phyloP scores from a whole-genome alignment of 345 rosid species.

The Euphorbia lathyris region DNA sequence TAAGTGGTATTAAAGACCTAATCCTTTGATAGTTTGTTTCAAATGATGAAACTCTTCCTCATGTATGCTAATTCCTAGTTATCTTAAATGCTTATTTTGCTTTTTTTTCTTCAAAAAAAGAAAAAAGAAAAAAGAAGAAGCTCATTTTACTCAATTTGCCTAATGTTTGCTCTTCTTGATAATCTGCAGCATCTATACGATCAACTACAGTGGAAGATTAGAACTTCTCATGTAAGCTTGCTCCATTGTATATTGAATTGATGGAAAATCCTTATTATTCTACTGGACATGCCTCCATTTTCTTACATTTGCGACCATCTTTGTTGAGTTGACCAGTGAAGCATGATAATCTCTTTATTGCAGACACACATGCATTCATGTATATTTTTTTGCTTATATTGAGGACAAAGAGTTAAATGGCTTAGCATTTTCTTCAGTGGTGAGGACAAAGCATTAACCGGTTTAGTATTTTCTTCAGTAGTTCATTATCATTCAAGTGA shows the following conservation, averaged over 20 bases:
- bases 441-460: background rate
- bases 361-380: background rate
- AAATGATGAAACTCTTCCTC: background rate
- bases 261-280: background rate
- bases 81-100: background rate
- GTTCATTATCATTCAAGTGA: background rate
- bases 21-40: background rate
- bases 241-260: background rate
- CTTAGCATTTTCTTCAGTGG: background rate
- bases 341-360: background rate
- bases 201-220: slow-evolving; percentile 80
- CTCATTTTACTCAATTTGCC: background rate
- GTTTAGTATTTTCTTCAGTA: background rate
- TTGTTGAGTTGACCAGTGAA: background rate
- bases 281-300: background rate
- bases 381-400: background rate
- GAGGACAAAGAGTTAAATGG: background rate
- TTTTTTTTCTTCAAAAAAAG: too few species aligned
- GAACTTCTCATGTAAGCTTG: slow-evolving; percentile 70
- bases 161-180: slow-evolving; percentile 16
- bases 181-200: slow-evolving; percentile 70
- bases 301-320: background rate
- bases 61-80: background rate
- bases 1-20: background rate
- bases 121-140: too few species aligned